Evolutionary conservation across 2,329 filamentous ascomycete genomes (phyloP).

Genomic region (Sporothrix curviconia): DNA sequence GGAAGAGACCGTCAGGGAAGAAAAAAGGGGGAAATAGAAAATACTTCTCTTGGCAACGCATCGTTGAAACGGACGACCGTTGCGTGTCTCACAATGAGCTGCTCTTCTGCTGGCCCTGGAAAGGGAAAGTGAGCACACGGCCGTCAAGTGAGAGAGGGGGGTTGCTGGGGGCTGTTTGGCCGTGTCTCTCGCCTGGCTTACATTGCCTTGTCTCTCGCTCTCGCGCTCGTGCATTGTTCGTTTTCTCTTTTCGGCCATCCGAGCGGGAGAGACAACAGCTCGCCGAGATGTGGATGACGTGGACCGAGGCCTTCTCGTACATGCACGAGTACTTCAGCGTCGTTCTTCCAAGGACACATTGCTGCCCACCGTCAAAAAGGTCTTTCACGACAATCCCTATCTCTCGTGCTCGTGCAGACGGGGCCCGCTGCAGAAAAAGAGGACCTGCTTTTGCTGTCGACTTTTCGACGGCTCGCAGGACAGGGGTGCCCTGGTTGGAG

Average conservation of each 20-base stretch:
- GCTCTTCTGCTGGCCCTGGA: neutral
- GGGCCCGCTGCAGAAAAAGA: too few relatives aligned
- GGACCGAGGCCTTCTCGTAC: too few relatives aligned
- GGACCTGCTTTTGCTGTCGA: too few relatives aligned
- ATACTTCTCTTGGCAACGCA: neutral
- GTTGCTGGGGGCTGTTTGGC: neutral
- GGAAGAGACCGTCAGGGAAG: too few relatives aligned
- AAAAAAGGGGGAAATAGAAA: neutral
- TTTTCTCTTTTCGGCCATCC: neutral
- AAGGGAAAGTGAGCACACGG: constrained; percentile 1
- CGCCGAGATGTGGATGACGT: too few relatives aligned
- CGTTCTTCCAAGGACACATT: too few relatives aligned
- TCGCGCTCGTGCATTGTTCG: too few relatives aligned
- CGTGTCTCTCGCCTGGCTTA: neutral
- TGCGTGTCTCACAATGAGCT: neutral
- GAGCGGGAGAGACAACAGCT: neutral
- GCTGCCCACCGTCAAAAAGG: too few relatives aligned
- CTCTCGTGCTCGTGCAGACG: too few relatives aligned
- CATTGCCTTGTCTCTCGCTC: neutral
- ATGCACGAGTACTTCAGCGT: too few relatives aligned
- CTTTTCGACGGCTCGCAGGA: too few relatives aligned
- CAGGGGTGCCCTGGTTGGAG: neutral
- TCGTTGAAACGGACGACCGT: neutral
- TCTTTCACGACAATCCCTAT: too few relatives aligned
- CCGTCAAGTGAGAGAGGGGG: neutral